phyloP scores from a whole-genome alignment of 2,329 filamentous ascomycete genomes.

The Monilinia fructicola region DNA sequence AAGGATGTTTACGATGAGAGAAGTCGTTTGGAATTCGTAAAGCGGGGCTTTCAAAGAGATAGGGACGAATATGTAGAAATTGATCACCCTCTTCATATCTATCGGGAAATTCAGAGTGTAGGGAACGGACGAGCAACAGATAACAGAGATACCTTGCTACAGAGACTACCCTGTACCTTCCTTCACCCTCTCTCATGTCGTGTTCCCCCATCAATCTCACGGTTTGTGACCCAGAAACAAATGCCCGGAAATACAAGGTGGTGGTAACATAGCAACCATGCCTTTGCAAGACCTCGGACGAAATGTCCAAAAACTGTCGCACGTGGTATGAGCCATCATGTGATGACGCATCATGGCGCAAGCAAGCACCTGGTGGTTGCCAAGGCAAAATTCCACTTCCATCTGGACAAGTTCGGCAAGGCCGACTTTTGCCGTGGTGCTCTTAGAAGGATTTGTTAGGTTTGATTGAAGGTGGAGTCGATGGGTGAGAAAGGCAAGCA shows the following conservation, averaged over 20 bases:
- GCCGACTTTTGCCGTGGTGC: constrained; percentile 7
- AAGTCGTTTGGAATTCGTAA: no score
- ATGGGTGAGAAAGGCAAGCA: not conserved
- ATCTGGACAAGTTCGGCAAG: constrained; percentile 5
- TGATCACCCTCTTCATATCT: not conserved
- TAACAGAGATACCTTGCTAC: constrained; percentile 2
- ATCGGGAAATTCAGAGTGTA: not conserved
- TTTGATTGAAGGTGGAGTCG: constrained; percentile 14
- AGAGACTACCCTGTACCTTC: not conserved
- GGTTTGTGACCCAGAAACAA: not conserved
- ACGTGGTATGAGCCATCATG: constrained; percentile 15
- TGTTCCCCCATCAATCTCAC: constrained; percentile 12
- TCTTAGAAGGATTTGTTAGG: not conserved
- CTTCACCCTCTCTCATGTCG: not conserved
- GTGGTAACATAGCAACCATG: constrained; percentile 12
- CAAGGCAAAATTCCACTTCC: constrained; percentile 6
- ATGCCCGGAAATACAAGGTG: constrained; percentile 8
- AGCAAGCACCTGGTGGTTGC: not conserved
- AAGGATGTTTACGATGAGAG: not conserved
- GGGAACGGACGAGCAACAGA: not conserved
- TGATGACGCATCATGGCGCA: constrained; percentile 5
- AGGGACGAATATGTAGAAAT: not conserved
- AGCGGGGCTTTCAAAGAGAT: not conserved
- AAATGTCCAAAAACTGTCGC: not conserved
- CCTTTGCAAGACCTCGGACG: constrained; percentile 8